A percentile compares a stretch with the other conserved stretches of the same genome.
phyloP scores from a whole-genome alignment of 2,329 filamentous ascomycete species.

The Colletotrichum incanum region DNA sequence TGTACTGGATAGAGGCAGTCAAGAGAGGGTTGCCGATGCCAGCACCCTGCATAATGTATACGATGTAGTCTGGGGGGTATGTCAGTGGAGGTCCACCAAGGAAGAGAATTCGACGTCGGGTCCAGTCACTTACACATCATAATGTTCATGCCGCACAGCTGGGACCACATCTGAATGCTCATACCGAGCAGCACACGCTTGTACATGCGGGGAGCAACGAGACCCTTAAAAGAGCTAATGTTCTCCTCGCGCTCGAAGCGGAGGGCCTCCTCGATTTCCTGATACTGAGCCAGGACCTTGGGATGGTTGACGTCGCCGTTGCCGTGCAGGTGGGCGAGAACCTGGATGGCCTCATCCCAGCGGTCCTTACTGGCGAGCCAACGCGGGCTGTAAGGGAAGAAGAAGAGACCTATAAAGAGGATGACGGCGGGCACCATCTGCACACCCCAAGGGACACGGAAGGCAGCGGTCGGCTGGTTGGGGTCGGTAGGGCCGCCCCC shows the following conservation, averaged over 20 bases:
- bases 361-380: constrained; percentile 80
- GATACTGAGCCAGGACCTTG: constrained; percentile 74
- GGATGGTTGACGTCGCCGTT: constrained; percentile 69
- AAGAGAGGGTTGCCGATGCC: constrained; percentile 70
- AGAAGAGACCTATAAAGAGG: constrained; percentile 70
- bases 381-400: constrained; percentile 76
- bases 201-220: constrained; percentile 66
- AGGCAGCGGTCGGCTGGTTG: constrained; percentile 67
- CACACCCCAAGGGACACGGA: constrained; percentile 74
- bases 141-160: constrained; percentile 73
- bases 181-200: constrained; percentile 72
- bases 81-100: neutral
- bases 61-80: constrained; percentile 64
- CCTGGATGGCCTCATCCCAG: constrained; percentile 75
- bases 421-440: constrained; percentile 71
- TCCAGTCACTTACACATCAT: constrained; percentile 62
- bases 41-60: constrained; percentile 73
- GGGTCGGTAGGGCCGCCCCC: constrained; percentile 66
- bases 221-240: constrained; percentile 63
- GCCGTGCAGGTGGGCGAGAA: constrained; percentile 73
- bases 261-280: constrained; percentile 72
- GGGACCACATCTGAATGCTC: constrained; percentile 73
- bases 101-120: neutral
- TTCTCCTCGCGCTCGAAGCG: constrained; percentile 68
- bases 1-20: constrained; percentile 75